These are phyloP conservation scores for Colletotrichum spaethianum DNA, from an alignment of 2,329 filamentous ascomycete genomes.

Conservation along the genomic window DNA sequence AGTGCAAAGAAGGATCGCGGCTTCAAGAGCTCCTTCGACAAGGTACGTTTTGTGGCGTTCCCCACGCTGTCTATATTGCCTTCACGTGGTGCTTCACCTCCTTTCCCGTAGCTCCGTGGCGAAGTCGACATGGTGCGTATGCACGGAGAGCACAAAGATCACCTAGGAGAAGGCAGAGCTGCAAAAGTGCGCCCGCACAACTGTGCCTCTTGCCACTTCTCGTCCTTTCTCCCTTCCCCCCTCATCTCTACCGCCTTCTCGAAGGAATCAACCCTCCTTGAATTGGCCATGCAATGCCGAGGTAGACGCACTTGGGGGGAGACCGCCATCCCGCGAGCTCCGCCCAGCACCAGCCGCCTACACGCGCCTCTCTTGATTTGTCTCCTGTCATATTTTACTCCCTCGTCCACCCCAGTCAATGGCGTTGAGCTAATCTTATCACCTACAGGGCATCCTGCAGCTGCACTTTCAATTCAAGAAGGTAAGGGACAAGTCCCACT, in stretches of 20 bases:
- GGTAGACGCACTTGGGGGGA: not conserved
- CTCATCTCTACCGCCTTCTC: conserved; percentile 5
- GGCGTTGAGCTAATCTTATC: conserved; percentile 46
- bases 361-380: conserved; percentile 33
- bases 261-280: conserved; percentile 23
- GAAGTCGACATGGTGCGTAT: conserved; percentile 28
- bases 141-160: conserved; percentile 16
- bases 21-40: conserved; percentile 97
- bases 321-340: not conserved
- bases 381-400: conserved; percentile 34
- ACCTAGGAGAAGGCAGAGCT: not conserved
- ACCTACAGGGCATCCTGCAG: conserved; percentile 86
- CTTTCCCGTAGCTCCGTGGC: not conserved
- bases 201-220: not conserved
- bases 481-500: conserved; percentile 63
- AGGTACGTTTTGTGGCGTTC: conserved; percentile 68
- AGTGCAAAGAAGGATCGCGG: conserved; percentile 95
- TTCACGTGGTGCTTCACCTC: conserved; percentile 14
- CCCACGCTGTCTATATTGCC: not conserved
- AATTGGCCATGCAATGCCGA: conserved; percentile 22
- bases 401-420: conserved; percentile 41
- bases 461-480: conserved; percentile 99
- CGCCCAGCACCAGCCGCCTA: conserved; percentile 25
- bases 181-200: conserved; percentile 32
- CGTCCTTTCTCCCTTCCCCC: not conserved